Evolutionary conservation across 768 basidiomycete genomes (phyloP).

Genomic region (Gymnopilus dilepis): DNA sequence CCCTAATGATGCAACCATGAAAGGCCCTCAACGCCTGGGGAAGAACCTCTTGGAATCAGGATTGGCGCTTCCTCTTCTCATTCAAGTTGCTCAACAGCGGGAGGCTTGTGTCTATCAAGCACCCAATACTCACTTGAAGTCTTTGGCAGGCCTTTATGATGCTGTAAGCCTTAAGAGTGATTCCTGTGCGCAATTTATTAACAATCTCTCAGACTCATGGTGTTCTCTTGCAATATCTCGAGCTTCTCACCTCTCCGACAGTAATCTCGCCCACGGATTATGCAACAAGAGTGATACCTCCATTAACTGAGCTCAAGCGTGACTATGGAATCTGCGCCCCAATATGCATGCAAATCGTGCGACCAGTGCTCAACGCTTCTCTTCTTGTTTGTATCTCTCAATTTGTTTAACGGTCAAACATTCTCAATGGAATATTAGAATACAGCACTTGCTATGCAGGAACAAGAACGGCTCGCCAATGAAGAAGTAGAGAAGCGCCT

Average conservation of each 20-base stretch:
- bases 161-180: constrained; percentile 56
- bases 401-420: constrained; percentile 1
- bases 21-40: constrained; percentile 71
- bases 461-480: constrained; percentile 69
- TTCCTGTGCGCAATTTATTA: constrained; percentile 19
- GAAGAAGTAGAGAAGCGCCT: constrained; percentile 83
- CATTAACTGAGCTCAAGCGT: constrained; percentile 72
- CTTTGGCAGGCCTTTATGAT: constrained; percentile 87
- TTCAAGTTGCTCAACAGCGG: constrained; percentile 91
- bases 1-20: constrained; percentile 64
- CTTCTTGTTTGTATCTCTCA: constrained; percentile 56
- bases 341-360: constrained; percentile 92
- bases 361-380: constrained; percentile 74
- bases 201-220: constrained; percentile 73
- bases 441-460: constrained; percentile 66
- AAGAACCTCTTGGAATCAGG: constrained; percentile 68
- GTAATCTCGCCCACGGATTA: constrained; percentile 77
- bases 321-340: constrained; percentile 83
- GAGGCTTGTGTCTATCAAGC: constrained; percentile 82
- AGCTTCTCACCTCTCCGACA: constrained; percentile 77
- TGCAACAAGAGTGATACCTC: constrained; percentile 72
- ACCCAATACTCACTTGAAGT: constrained; percentile 80
- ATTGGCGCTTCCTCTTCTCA: constrained; percentile 85
- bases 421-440: constrained; percentile 42
- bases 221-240: constrained; percentile 90